phyloP scores from a whole-genome alignment of 768 basidiomycete genomes.

The Crepidotus variabilis region DNA sequence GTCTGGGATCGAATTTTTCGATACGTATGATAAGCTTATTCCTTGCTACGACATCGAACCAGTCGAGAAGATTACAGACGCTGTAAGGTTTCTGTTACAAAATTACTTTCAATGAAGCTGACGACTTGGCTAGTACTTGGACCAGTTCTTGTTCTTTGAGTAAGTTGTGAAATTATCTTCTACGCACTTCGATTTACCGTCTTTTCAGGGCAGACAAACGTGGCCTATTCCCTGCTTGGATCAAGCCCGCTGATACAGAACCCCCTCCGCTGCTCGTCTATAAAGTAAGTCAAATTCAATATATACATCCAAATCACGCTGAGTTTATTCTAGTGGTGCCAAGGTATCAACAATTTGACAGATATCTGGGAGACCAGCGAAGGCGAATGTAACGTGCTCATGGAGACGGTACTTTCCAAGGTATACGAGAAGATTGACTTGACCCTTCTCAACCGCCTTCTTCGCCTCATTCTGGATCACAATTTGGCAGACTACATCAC shows the following conservation, averaged over 20 bases:
- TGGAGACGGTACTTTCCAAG: slow-evolving; percentile 97
- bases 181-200: slow-evolving; percentile 3
- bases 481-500: slow-evolving; percentile 99
- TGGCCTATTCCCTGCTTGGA: slow-evolving; percentile 97
- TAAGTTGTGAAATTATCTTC: slow-evolving; percentile 21
- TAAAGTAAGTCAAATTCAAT: slow-evolving; percentile 43
- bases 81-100: slow-evolving; percentile 44
- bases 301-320: background rate
- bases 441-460: slow-evolving; percentile 90
- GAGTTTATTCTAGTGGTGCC: slow-evolving; percentile 66
- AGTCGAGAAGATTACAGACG: slow-evolving; percentile 99
- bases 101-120: slow-evolving; percentile 6
- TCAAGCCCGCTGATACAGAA: slow-evolving; percentile 97
- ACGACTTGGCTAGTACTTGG: slow-evolving; percentile 62
- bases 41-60: slow-evolving; percentile 99
- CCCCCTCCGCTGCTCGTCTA: slow-evolving; percentile 96
- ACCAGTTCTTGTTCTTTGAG: slow-evolving; percentile 99
- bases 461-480: slow-evolving; percentile 96
- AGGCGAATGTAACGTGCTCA: slow-evolving; percentile 96
- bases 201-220: slow-evolving; percentile 81
- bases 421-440: slow-evolving; percentile 99
- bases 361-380: slow-evolving; percentile 99
- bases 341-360: slow-evolving; percentile 97
- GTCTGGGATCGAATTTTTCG: slow-evolving; percentile 94
- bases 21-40: slow-evolving; percentile 97